These are phyloP conservation scores for Crucihimalaya himalaica DNA, from an alignment of 345 rosid species.

Conservation along the genomic window DNA sequence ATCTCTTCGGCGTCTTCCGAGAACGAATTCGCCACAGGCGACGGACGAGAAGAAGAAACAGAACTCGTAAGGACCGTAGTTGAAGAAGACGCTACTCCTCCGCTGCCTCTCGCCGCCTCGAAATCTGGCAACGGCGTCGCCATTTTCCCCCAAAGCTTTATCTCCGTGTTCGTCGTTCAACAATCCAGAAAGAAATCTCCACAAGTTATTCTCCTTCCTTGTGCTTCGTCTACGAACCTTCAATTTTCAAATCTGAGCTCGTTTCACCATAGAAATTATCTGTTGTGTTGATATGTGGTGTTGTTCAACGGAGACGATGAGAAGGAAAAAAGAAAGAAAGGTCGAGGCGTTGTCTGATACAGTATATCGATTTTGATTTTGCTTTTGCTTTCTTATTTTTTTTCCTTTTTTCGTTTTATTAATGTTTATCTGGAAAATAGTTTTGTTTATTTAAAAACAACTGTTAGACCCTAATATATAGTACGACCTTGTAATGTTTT, in stretches of 20 bases:
- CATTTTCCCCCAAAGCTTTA: conserved; percentile 46
- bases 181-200: conserved; percentile 11
- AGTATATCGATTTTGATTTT: conserved; percentile 42
- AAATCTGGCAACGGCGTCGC: conserved; percentile 77
- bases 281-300: conserved; percentile 32
- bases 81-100: conserved; percentile 41
- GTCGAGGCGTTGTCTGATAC: conserved; percentile 38
- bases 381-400: conserved; percentile 23
- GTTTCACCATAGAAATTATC: conserved; percentile 33
- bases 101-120: conserved; percentile 44
- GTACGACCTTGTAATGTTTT: background rate
- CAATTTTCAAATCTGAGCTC: conserved; percentile 41
- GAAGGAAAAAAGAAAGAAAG: conserved; percentile 30
- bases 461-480: conserved; percentile 7
- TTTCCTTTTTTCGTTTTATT: conserved; percentile 8
- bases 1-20: conserved; percentile 45
- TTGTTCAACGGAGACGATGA: conserved; percentile 44
- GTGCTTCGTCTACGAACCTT: conserved; percentile 5
- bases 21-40: conserved; percentile 35
- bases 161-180: conserved; percentile 27
- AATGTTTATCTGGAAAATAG: conserved; percentile 26
- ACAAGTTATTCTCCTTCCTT: conserved; percentile 9
- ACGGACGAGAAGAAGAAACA: conserved; percentile 31
- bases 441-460: background rate
- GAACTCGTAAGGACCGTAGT: conserved; percentile 42